Evolutionary conservation across 108 stramenopile species (phyloP), one percentile per base, ranked within the genome.

Genomic region (Pseudonitzschia delicatissima): DNA sequence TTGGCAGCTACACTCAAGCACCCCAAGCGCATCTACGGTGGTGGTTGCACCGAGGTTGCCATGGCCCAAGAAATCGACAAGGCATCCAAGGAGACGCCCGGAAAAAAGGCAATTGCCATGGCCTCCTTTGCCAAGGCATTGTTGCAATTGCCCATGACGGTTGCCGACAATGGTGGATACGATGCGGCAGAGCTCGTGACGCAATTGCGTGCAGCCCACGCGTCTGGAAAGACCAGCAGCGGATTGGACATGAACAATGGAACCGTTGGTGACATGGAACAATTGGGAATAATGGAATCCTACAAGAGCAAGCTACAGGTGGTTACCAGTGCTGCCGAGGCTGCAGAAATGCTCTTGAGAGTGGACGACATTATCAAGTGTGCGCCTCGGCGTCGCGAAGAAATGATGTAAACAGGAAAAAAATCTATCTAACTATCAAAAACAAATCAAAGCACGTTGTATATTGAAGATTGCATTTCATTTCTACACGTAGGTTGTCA

Each of bases 91-190:
- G 82, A 80, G 66, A 96, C 93, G 7, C 81, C 97, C 20, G 99
- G 99, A 13, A 99, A 99, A 77, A 86, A 94, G 77, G 96, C 97
- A 13, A 83, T 99, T 48, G 99, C 99, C 74, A 98, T 99, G 96
- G 89, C 96, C 57, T 87, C 96, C 26, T 99, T 97, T 81, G 95
- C 98, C 64, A 78, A 83, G 31, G 98, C 98, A 5, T 86, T 98
- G 25, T 84, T 96, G 17, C 90, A 96, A 67, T 79, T 99, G 48
- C 99, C 99, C 2, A 87, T 94, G 64, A 99, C 97, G 65, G 91
- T 99, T 6, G 99, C 99, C 11, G 99, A 99, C 79, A 99, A 99
- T 76, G 98, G 96, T n/a, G 99, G 99, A 18, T 98, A 94, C 76
- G 99, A 99, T 75, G 88, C 96, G 25, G 94, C 96, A 25, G 96